Base-by-base conservation (phyloP, 495 filamentous ascomycete species). In the Acidiella bohemica region DNA sequence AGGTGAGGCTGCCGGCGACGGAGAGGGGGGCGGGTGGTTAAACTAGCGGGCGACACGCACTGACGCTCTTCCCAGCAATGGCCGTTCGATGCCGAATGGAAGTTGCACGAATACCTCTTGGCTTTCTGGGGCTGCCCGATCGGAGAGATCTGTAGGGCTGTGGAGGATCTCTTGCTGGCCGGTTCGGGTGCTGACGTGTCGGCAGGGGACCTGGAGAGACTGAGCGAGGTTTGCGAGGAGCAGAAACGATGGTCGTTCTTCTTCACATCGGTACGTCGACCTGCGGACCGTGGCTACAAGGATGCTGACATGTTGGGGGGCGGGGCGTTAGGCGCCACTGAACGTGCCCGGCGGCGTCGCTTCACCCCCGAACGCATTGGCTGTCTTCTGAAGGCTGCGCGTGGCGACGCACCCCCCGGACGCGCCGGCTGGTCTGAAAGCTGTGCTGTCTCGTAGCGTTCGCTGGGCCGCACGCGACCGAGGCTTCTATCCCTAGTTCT, bases 1-100 rank as follows among this genome's bases (percentile, higher is more conserved):
- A 79, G 59, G 60, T 63, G 3, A 79, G 75, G 73, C 72, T 76
- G n/a, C n/a, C n/a, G n/a, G n/a, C n/a, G n/a, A n/a, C n/a, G n/a
- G n/a, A n/a, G n/a, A n/a, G n/a, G n/a, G n/a, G n/a, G n/a, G n/a
- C n/a, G n/a, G 25, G n/a, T n/a, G 25, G 7, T n/a, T 27, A n/a
- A 27, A 27, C 25, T 23, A 12, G 10, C 11, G 17, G 6, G 3
- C 18, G n/a, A 8, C 12, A 12, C 8, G 20, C 3, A 14, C 33
- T 19, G 23, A 36, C 32, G n/a, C 3, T 2, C 32, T 17, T n/a
- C n/a, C 12, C 18, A 46, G 35, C 35, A 32, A 46, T 39, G 35
- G 34, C 26, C 42, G 6, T 18, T 29, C 24, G 28, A 29, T 29
- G n/a, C 36, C 19, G 37, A 46, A 13, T 46, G 44, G n/a, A 36